Conservation (phyloP, 2,329 filamentous ascomycete genomes). For the Trichoderma sp. region DNA sequence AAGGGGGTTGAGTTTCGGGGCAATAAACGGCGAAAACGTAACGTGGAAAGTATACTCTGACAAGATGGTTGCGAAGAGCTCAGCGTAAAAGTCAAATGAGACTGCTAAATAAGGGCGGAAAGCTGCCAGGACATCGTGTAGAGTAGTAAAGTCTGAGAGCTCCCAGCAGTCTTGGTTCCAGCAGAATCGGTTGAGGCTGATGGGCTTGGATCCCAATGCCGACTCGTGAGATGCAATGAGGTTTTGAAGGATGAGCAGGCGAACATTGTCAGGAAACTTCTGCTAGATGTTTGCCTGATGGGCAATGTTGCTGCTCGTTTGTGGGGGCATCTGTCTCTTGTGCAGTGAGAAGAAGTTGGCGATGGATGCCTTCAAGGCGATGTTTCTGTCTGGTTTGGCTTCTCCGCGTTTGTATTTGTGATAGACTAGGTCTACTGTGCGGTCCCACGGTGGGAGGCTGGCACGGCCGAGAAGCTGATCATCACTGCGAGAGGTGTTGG, state of each 20-base stretch:
- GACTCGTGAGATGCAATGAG: conserved; percentile 27
- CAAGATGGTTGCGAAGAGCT: conserved; percentile 42
- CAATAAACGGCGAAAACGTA: conserved; percentile 43
- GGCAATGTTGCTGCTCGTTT: conserved; percentile 23
- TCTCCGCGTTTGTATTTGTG: conserved; percentile 30
- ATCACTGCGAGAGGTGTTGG: neutral
- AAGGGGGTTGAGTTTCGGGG: conserved; percentile 37
- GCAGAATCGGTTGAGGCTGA: conserved; percentile 35
- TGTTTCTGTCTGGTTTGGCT: neutral
- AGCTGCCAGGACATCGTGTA: conserved; percentile 32
- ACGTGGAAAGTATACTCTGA: conserved; percentile 42
- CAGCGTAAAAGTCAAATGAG: conserved; percentile 41
- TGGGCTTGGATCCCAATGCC: conserved; percentile 29
- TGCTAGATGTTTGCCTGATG: neutral
- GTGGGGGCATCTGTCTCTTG: conserved; percentile 14
- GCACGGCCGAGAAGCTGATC: neutral
- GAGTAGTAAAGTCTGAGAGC: conserved; percentile 36
- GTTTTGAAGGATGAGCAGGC: conserved; percentile 35
- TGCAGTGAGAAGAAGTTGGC: conserved; percentile 31
- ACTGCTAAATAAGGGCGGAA: conserved; percentile 35
- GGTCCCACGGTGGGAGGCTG: conserved; percentile 40
- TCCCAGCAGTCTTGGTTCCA: conserved; percentile 41
- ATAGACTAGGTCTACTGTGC: conserved; percentile 41
- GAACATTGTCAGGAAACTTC: conserved; percentile 27
- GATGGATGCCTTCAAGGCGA: conserved; percentile 30